phyloP scores from a whole-genome alignment of 116 monocot species.

The Dioscorea cayenensis region DNA sequence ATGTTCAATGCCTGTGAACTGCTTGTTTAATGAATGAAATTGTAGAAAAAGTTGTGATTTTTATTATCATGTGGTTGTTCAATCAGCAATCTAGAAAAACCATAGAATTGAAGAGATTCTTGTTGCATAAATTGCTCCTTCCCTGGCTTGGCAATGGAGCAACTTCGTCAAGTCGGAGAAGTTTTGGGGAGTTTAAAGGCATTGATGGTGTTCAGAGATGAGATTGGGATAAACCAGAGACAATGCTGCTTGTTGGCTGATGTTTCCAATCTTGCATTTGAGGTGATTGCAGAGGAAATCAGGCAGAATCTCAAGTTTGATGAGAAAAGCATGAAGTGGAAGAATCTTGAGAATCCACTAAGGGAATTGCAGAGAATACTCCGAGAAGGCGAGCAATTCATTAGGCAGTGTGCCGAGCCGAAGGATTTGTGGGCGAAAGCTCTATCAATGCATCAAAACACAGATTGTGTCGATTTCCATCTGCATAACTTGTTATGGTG shows the following conservation, averaged over 20 bases:
- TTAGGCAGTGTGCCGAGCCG: conserved; percentile 41
- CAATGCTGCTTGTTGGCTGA: conserved; percentile 53
- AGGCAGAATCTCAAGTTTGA: conserved; percentile 32
- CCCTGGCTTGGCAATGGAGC: conserved; percentile 36
- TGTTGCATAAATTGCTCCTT: not conserved
- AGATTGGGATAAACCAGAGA: conserved; percentile 46
- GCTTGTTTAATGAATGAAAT: no score
- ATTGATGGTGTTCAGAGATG: conserved; percentile 48
- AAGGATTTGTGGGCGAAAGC: conserved; percentile 46
- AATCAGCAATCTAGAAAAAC: not conserved
- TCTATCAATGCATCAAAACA: conserved; percentile 21
- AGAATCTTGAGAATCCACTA: conserved; percentile 40
- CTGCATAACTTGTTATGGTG: conserved; percentile 54
- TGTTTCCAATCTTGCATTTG: conserved; percentile 35
- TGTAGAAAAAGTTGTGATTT: no score
- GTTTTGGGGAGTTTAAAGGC: conserved; percentile 46
- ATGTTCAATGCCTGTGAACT: no score
- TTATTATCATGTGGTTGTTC: not conserved
- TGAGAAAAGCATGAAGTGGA: conserved; percentile 56
- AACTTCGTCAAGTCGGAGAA: conserved; percentile 54
- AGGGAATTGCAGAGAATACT: conserved; percentile 43
- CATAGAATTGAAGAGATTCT: not conserved
- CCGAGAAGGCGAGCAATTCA: conserved; percentile 43
- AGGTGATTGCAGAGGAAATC: conserved; percentile 29
- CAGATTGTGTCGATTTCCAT: conserved; percentile 46